These are phyloP conservation scores for Trichosporon sp. DNA, from an alignment of 1,284 basidiomycete species.

Conservation along the genomic window DNA sequence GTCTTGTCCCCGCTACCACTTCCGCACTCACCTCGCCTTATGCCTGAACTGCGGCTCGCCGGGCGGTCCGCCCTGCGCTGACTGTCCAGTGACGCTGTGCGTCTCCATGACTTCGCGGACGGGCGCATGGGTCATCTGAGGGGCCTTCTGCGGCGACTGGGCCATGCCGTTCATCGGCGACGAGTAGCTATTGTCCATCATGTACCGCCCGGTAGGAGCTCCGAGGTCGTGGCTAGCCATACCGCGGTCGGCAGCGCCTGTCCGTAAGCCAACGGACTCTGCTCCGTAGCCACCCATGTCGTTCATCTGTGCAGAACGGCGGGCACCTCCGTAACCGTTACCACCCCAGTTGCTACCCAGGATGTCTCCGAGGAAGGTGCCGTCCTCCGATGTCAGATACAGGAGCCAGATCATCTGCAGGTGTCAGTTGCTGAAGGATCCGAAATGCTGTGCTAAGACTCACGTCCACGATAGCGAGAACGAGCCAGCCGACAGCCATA, in stretches of 20 bases:
- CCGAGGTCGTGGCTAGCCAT: conserved; percentile 26
- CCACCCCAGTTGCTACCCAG: conserved; percentile 78
- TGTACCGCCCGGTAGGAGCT: conserved; percentile 21
- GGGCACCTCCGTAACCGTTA: conserved; percentile 33
- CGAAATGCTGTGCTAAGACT: conserved; percentile 23
- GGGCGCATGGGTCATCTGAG: background rate
- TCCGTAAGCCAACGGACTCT: conserved; percentile 16
- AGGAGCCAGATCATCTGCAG: conserved; percentile 86
- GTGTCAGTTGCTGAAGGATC: conserved; percentile 8
- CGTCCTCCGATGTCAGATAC: conserved; percentile 93
- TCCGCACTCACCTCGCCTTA: conserved; percentile 17
- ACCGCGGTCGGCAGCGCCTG: conserved; percentile 24
- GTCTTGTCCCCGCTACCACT: background rate
- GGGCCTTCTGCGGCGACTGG: conserved; percentile 20
- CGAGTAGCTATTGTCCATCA: conserved; percentile 4
- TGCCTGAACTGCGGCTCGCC: conserved; percentile 9
- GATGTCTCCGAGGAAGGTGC: conserved; percentile 71
- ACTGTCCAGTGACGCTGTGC: background rate
- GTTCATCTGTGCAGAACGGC: conserved; percentile 11
- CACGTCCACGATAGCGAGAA: conserved; percentile 71
- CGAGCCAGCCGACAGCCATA: conserved; percentile 87
- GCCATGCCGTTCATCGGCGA: conserved; percentile 2
- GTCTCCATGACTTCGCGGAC: background rate
- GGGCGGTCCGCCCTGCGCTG: background rate
- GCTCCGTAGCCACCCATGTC: conserved; percentile 12